Percentiles rank a stretch among this genome's conserved stretches.
Evolutionary conservation across 1,139 yeast genomes (phyloP).

Genomic region (Geotrichum restrictum): DNA sequence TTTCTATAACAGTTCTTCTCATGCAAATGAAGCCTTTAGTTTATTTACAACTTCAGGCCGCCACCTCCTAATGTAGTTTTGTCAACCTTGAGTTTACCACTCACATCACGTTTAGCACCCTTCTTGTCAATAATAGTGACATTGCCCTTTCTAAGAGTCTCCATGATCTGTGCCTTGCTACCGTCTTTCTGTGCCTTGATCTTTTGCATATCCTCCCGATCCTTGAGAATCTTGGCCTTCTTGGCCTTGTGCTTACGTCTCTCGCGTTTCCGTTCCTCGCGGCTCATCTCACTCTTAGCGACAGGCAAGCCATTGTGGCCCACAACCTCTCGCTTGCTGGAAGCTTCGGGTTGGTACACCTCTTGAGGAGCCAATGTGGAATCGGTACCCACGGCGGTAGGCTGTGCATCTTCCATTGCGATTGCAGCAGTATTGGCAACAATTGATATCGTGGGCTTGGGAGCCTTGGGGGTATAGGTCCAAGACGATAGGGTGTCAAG

Average conservation of each 20-base stretch:
- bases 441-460: constrained; percentile 72
- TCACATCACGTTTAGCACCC: constrained; percentile 72
- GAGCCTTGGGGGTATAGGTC: constrained; percentile 88
- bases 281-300: constrained; percentile 75
- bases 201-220: constrained; percentile 39
- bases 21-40: constrained; percentile 3
- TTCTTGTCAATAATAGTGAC: constrained; percentile 73
- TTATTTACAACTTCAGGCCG: constrained; percentile 33
- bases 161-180: constrained; percentile 60
- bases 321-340: constrained; percentile 56
- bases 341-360: constrained; percentile 61
- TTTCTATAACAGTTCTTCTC: neutral
- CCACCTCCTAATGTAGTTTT: constrained; percentile 28
- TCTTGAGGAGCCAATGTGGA: constrained; percentile 94
- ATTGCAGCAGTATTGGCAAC: constrained; percentile 78
- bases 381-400: constrained; percentile 70
- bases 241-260: constrained; percentile 85
- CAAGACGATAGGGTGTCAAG: constrained; percentile 89
- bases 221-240: constrained; percentile 54
- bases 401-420: constrained; percentile 95
- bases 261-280: constrained; percentile 82
- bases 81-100: constrained; percentile 59
- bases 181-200: constrained; percentile 46
- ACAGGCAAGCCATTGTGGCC: constrained; percentile 78
- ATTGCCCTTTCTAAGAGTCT: constrained; percentile 69